Evolutionary conservation across 768 basidiomycete genomes (phyloP).

Genomic region (Collybia mongolica): DNA sequence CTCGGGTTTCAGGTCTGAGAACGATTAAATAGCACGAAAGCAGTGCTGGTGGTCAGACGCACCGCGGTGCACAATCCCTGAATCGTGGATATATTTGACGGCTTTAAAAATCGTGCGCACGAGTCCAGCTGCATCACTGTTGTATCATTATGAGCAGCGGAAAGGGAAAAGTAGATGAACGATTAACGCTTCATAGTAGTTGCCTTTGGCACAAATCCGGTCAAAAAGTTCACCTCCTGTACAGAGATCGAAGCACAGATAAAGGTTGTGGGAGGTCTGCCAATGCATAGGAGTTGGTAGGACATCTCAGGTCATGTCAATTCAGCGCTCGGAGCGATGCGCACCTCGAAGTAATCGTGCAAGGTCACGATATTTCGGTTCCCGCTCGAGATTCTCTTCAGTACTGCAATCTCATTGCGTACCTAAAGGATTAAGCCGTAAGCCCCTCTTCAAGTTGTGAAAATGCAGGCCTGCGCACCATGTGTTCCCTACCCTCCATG

Average conservation of each 20-base stretch:
- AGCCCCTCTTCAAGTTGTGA: conserved; percentile 3
- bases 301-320: background rate
- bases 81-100: conserved; percentile 88
- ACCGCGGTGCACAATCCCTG: conserved; percentile 93
- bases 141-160: conserved; percentile 3
- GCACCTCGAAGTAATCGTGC: conserved; percentile 93
- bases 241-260: conserved; percentile 95
- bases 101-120: conserved; percentile 84
- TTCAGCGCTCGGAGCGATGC: conserved; percentile 7
- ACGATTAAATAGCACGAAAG: background rate
- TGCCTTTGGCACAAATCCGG: conserved; percentile 95
- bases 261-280: conserved; percentile 88
- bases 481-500: conserved; percentile 97
- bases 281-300: background rate
- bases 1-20: conserved; percentile 90
- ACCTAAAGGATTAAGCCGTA: conserved; percentile 49
- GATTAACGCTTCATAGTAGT: conserved; percentile 89
- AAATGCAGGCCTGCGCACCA: conserved; percentile 56
- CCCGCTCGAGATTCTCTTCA: conserved; percentile 91
- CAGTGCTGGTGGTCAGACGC: conserved; percentile 13
- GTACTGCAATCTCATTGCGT: conserved; percentile 93
- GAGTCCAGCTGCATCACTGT: conserved; percentile 85
- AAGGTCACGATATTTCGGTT: conserved; percentile 90
- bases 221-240: conserved; percentile 99
- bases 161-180: background rate